Base-by-base conservation (phyloP, 2,329 filamentous ascomycete genomes). In the Colletotrichum eleusines region DNA sequence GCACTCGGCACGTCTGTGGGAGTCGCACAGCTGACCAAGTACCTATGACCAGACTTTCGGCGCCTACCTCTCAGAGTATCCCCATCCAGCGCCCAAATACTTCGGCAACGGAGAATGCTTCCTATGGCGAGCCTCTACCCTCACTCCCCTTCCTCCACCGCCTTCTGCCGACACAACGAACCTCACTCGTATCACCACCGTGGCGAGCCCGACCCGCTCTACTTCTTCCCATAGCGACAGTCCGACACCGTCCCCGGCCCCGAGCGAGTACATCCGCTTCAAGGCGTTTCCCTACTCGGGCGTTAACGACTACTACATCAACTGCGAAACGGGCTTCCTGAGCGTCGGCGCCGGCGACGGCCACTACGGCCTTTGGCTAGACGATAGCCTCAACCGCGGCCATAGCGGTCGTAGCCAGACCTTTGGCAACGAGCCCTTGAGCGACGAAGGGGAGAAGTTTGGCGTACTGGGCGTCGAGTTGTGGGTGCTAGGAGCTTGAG, bases 201-300 rank as follows among this genome's bases (percentile, higher is more conserved):
- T 85, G 18, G 73, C 78, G 46, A 73, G 66, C 61, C 70, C 75
- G 18, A 64, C 63, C 18, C 73, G 73, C 50, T 69, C 73, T 51
- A 72, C 71, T 60, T 75, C 75, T 66, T 9, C 65, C 42, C 40
- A 59, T 20, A 44, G 62, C 44, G 76, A 54, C 76, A 78, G 26
- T 75, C 77, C 14, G 76, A 76, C 6, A 74, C 62, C 74, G 40
- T 76, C 70, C 5, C 76, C 87, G 1, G 87, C 85, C 33, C 89
- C 90, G 5, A 88, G 90, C 5, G 93, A 95, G 72, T 87, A 90
- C 33, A 94, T 98, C 75, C 90, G 96, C 26, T 99, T 99, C 87
- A 98, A 97, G 82, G 95, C 95, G 0, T 99, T 98, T 76, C 95
- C 95, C 0, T 98, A 98, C 78, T 97, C 93, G 67, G 96, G 96